These are phyloP conservation scores for Paraglomus brasilianum DNA, from an alignment of 192 early-diverging fungal genomes.

Conservation along the genomic window DNA sequence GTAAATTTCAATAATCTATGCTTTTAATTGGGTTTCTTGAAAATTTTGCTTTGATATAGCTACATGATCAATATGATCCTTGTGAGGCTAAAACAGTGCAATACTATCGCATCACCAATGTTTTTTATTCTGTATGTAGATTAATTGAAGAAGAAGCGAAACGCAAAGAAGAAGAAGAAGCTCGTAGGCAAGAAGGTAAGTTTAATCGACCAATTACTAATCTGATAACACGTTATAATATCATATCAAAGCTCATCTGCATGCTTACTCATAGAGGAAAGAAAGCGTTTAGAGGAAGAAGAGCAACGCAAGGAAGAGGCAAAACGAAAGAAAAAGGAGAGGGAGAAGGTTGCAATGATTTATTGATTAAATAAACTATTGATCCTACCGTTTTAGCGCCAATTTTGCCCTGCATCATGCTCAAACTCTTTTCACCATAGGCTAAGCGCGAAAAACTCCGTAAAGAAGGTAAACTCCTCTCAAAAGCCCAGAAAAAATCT, in stretches of 20 bases:
- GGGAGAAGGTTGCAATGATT: constrained; percentile 52
- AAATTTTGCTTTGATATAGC: background rate
- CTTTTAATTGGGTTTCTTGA: background rate
- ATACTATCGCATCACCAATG: too few species aligned
- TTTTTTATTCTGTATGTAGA: background rate
- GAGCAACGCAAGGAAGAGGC: constrained; percentile 77
- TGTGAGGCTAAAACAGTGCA: background rate
- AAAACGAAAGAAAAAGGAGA: constrained; percentile 77
- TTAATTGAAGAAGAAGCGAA: constrained; percentile 65
- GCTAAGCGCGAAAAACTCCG: constrained; percentile 84
- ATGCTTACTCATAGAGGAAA: constrained; percentile 13
- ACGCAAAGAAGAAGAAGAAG: constrained; percentile 67
- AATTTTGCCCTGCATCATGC: too few species aligned
- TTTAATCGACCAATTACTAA: background rate
- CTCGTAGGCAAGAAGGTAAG: constrained; percentile 62
- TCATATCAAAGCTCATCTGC: too few species aligned
- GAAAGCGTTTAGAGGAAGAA: constrained; percentile 58
- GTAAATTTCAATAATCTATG: background rate
- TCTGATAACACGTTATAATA: too few species aligned
- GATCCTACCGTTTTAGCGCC: background rate
- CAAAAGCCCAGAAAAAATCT: constrained; percentile 89
- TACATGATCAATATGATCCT: constrained; percentile 4
- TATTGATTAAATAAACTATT: background rate
- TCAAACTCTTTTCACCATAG: constrained; percentile 36
- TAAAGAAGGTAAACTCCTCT: constrained; percentile 89